Evolutionary conservation across 2,329 filamentous ascomycete genomes (phyloP).

Genomic region (Chaetomium sp.): DNA sequence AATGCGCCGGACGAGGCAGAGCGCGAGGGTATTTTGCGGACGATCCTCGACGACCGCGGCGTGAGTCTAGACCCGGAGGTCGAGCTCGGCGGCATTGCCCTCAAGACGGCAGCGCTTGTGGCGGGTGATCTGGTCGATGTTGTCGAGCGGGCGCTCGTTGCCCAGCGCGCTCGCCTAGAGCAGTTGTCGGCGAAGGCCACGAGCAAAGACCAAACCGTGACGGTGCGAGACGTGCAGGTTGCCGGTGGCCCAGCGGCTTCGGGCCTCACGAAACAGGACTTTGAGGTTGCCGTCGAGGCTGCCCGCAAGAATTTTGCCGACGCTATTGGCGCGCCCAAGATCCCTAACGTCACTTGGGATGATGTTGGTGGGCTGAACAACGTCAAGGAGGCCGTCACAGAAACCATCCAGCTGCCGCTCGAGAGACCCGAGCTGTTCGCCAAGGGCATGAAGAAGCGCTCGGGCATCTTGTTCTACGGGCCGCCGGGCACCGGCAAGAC

Average conservation of each 20-base stretch:
- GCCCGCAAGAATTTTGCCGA: slow-evolving; percentile 98
- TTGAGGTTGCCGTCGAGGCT: slow-evolving; percentile 90
- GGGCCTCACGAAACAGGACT: slow-evolving; percentile 79
- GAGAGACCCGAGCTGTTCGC: slow-evolving; percentile 92
- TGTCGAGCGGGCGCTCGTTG: slow-evolving; percentile 82
- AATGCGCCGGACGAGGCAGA: slow-evolving; percentile 89
- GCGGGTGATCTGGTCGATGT: slow-evolving; percentile 94
- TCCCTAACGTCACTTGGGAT: slow-evolving; percentile 94
- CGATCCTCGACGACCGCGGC: slow-evolving; percentile 74
- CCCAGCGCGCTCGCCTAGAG: slow-evolving; percentile 74
- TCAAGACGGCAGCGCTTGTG: slow-evolving; percentile 94
- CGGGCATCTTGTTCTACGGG: slow-evolving; percentile 88
- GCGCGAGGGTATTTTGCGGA: slow-evolving; percentile 80
- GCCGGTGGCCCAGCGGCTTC: slow-evolving; percentile 79
- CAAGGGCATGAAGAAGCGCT: slow-evolving; percentile 97
- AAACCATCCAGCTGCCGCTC: slow-evolving; percentile 92
- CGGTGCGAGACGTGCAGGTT: slow-evolving; percentile 80
- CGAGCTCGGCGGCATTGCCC: slow-evolving; percentile 79
- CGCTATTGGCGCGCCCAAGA: slow-evolving; percentile 95
- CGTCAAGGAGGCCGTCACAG: slow-evolving; percentile 95
- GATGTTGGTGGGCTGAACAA: slow-evolving; percentile 92
- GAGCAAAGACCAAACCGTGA: slow-evolving; percentile 50
- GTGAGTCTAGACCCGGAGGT: slow-evolving; percentile 80
- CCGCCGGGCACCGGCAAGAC: slow-evolving; percentile 92
- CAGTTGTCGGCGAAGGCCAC: slow-evolving; percentile 59